Conservation (phyloP, 192 early-diverging fungal species). For the Rhizophagus clarus region DNA sequence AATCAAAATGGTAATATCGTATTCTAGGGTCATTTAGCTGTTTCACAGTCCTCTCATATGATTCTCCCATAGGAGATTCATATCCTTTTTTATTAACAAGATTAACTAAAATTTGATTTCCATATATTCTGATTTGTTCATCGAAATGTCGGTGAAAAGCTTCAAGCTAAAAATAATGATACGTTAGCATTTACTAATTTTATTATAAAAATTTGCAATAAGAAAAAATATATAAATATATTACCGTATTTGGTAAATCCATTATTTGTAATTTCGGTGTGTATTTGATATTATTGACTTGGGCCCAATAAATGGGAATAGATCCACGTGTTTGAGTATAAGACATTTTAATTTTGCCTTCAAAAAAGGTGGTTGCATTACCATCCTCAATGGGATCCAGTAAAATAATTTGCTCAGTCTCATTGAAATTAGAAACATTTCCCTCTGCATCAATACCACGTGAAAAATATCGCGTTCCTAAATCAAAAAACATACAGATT, state of each 20-base stretch:
- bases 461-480: slow-evolving; percentile 81
- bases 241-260: slow-evolving; percentile 66
- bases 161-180: slow-evolving; percentile 51
- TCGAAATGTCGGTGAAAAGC: slow-evolving; percentile 75
- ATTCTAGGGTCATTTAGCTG: slow-evolving; percentile 58
- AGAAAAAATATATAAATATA: not conserved
- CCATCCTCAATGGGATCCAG: slow-evolving; percentile 52
- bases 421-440: slow-evolving; percentile 95
- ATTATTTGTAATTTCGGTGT: slow-evolving; percentile 84
- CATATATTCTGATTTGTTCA: slow-evolving; percentile 71
- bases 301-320: slow-evolving; percentile 93
- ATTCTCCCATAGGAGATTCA: slow-evolving; percentile 81
- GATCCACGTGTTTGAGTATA: slow-evolving; percentile 96
- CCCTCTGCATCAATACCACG: slow-evolving; percentile 91
- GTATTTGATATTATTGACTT: slow-evolving; percentile 91
- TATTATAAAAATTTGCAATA: not conserved
- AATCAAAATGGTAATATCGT: slow-evolving; percentile 93
- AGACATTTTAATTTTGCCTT: slow-evolving; percentile 56
- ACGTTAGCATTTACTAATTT: slow-evolving; percentile 8
- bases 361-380: slow-evolving; percentile 35
- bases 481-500: not conserved
- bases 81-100: slow-evolving; percentile 94
- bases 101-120: slow-evolving; percentile 86
- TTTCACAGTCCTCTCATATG: slow-evolving; percentile 71
- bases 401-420: slow-evolving; percentile 92